phyloP scores from a whole-genome alignment of 2,329 filamentous ascomycete genomes.

The Periconia digitata region DNA sequence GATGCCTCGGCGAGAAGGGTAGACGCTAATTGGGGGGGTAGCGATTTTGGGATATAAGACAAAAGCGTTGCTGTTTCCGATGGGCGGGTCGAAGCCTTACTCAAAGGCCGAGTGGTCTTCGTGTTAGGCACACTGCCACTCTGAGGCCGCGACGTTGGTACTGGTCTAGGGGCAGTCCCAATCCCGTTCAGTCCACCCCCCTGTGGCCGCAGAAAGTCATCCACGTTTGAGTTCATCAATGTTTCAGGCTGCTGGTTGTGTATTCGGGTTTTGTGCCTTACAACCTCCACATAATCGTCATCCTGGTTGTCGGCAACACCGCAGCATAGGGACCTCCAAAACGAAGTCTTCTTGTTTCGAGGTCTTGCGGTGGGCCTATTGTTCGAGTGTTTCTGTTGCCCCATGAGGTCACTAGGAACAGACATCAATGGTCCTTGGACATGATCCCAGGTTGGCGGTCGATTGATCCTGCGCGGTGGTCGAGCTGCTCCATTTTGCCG shows the following conservation, averaged over 20 bases:
- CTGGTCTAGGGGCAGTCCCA: conserved; percentile 5
- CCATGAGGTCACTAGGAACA: conserved; percentile 44
- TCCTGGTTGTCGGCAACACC: conserved; percentile 31
- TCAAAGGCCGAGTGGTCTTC: conserved; percentile 26
- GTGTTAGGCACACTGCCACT: conserved; percentile 20
- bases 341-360: conserved; percentile 32
- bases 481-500: conserved; percentile 17
- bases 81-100: conserved; percentile 16
- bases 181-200: conserved; percentile 7
- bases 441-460: conserved; percentile 49
- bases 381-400: conserved; percentile 22
- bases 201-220: conserved; percentile 17
- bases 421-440: conserved; percentile 50
- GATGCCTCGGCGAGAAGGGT: conserved; percentile 73
- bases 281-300: conserved; percentile 48
- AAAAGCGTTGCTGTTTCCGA: conserved; percentile 52
- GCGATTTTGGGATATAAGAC: conserved; percentile 67
- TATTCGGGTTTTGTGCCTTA: conserved; percentile 43
- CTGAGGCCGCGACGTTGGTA: conserved; percentile 9
- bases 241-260: conserved; percentile 9
- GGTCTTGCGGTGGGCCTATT: conserved; percentile 21
- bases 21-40: conserved; percentile 69
- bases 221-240: conserved; percentile 7
- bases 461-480: conserved; percentile 29
- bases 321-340: conserved; percentile 50